Conservation (phyloP, 352 stramenopile genomes). For the Phytophthora foliorum region DNA sequence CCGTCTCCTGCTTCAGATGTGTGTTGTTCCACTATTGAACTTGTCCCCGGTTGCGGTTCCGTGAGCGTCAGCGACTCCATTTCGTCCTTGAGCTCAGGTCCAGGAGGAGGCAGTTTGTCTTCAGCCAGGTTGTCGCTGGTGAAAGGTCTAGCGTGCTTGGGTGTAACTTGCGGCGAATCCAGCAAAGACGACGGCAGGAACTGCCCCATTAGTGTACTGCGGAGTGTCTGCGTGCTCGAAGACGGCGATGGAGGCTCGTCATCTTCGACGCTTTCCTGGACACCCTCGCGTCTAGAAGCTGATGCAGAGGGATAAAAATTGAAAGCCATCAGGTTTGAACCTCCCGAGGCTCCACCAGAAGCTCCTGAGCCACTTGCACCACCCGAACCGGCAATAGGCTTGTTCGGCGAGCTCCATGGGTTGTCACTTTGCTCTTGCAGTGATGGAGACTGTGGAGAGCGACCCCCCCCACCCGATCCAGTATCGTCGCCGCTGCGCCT, state of each 20-base stretch:
- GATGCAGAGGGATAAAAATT: conserved; percentile 67
- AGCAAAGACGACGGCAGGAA: conserved; percentile 83
- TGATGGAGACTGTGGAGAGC: conserved; percentile 42
- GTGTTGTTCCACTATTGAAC: conserved; percentile 36
- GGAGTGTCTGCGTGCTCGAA: conserved; percentile 66
- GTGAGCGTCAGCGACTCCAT: conserved; percentile 52
- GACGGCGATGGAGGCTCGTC: conserved; percentile 63
- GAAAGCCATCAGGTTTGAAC: conserved; percentile 58
- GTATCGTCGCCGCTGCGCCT: conserved; percentile 36
- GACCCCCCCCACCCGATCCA: conserved; percentile 19
- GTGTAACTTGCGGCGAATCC: conserved; percentile 86
- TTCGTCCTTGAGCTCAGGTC: conserved; percentile 22
- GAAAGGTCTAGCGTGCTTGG: conserved; percentile 53
- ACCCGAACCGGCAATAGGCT: conserved; percentile 31
- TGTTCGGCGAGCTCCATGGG: conserved; percentile 58
- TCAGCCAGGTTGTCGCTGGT: conserved; percentile 26
- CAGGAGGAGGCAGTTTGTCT: conserved; percentile 42
- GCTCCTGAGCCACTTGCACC: conserved; percentile 24
- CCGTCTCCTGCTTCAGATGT: conserved; percentile 33
- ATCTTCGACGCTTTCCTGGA: conserved; percentile 45
- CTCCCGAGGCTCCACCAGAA: conserved; percentile 19
- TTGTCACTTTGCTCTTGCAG: conserved; percentile 53
- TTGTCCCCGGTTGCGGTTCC: conserved; percentile 30
- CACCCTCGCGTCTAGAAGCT: conserved; percentile 32
- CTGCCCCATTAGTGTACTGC: conserved; percentile 81